Evolutionary conservation across 2,329 filamentous ascomycete genomes (phyloP).

Genomic region (Exophiala bonariae): DNA sequence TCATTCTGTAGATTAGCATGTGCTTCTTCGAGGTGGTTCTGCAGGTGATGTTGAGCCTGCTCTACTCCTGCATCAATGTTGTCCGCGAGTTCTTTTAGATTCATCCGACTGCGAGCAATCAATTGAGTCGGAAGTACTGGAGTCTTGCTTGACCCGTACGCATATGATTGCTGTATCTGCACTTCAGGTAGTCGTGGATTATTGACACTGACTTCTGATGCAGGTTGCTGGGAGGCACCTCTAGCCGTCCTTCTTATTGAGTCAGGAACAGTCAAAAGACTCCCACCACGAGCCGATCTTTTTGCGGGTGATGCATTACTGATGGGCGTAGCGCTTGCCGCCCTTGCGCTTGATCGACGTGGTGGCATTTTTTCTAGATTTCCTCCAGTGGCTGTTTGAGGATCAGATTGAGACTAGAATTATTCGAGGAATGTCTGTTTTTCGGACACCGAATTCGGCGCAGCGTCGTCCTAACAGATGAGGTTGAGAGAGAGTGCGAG

Average conservation of each 20-base stretch:
- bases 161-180: conserved; percentile 40
- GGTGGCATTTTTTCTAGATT: conserved; percentile 13
- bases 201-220: conserved; percentile 12
- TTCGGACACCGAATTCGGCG: no score
- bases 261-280: conserved; percentile 9
- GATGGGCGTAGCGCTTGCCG: conserved; percentile 18
- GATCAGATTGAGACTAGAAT: no score
- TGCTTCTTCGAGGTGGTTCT: conserved; percentile 20
- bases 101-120: conserved; percentile 32
- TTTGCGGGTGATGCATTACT: conserved; percentile 13
- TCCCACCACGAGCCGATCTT: conserved; percentile 17
- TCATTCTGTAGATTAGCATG: conserved; percentile 19
- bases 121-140: conserved; percentile 38
- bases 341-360: conserved; percentile 23
- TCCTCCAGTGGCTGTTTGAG: no score
- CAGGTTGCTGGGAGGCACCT: conserved; percentile 20
- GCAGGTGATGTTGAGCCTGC: conserved; percentile 25
- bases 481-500: no score
- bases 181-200: conserved; percentile 38
- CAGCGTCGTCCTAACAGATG: no score
- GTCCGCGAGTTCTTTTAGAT: conserved; percentile 34
- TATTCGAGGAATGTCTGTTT: no score
- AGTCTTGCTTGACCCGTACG: conserved; percentile 40
- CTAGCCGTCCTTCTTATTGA: conserved; percentile 16
- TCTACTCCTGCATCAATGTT: conserved; percentile 35